Percentiles rank a stretch among this genome's conserved stretches.
Conservation (phyloP, 2,329 filamentous ascomycete species). For the Exophiala mesophila region DNA sequence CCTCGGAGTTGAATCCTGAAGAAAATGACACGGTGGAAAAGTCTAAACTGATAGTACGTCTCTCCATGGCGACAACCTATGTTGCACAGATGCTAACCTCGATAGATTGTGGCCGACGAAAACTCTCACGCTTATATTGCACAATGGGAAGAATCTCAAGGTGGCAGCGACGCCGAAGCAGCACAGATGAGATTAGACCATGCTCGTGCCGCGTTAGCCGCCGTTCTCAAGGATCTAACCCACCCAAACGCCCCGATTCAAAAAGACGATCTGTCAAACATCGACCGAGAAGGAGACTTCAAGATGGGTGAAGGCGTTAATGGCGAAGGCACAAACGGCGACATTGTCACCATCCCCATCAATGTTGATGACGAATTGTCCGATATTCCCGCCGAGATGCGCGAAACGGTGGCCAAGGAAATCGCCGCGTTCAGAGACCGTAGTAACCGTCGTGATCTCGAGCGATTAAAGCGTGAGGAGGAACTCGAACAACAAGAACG, state of each 20-base stretch:
- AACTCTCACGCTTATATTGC: constrained; percentile 80
- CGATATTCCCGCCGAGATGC: constrained; percentile 93
- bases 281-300: constrained; percentile 63
- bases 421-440: constrained; percentile 92
- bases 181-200: constrained; percentile 64
- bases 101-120: constrained; percentile 67
- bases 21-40: constrained; percentile 46
- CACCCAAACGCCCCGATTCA: constrained; percentile 55
- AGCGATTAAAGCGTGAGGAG: constrained; percentile 81
- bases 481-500: constrained; percentile 86
- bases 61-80: constrained; percentile 1
- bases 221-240: constrained; percentile 66
- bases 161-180: constrained; percentile 57
- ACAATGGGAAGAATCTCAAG: constrained; percentile 65
- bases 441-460: constrained; percentile 80
- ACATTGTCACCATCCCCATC: constrained; percentile 82
- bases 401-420: constrained; percentile 87
- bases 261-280: constrained; percentile 40
- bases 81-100: constrained; percentile 1
- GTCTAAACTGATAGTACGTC: constrained; percentile 59
- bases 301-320: constrained; percentile 57
- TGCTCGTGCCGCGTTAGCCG: constrained; percentile 63
- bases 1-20: constrained; percentile 34
- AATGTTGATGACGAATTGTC: constrained; percentile 87
- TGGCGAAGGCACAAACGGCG: constrained; percentile 48